These are phyloP conservation scores for Erigeron philadelphicus DNA, from an alignment of 140 eudicot species.

Conservation along the genomic window DNA sequence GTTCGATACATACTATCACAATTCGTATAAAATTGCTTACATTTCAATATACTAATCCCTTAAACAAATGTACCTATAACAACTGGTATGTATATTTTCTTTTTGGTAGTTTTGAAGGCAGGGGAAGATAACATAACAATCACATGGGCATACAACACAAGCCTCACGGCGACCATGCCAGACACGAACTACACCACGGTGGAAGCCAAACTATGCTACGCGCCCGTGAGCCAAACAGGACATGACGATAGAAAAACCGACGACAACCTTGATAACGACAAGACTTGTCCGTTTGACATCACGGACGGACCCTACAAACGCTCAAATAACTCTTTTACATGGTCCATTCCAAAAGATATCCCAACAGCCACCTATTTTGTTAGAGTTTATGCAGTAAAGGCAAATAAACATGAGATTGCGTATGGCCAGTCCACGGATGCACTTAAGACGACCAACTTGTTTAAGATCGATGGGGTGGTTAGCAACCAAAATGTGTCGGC, in stretches of 20 bases:
- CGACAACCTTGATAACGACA: constrained; percentile 39
- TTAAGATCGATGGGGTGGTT: constrained; percentile 39
- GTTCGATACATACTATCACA: no score
- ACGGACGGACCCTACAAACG: constrained; percentile 34
- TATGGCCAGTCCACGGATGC: constrained; percentile 53
- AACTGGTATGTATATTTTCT: not conserved
- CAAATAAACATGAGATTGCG: constrained; percentile 34
- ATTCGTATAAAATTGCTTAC: no score
- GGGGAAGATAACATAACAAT: constrained; percentile 45
- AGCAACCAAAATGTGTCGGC: constrained; percentile 36
- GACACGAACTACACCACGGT: constrained; percentile 53
- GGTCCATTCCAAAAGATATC: constrained; percentile 36
- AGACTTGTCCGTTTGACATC: constrained; percentile 48
- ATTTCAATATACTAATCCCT: no score
- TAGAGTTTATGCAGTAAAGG: constrained; percentile 41
- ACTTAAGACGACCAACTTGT: constrained; percentile 37
- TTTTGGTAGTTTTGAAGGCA: constrained; percentile 37
- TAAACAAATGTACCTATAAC: not conserved
- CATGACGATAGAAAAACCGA: constrained; percentile 53
- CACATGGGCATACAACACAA: constrained; percentile 47
- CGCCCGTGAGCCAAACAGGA: constrained; percentile 60
- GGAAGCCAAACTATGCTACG: constrained; percentile 52
- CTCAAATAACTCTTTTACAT: constrained; percentile 28
- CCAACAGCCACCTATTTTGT: constrained; percentile 56
- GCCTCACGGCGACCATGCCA: constrained; percentile 22